Percentiles rank a stretch among this genome's conserved stretches.
Evolutionary conservation across 208 protist genomes (phyloP).

Genomic region (Acanthamoeba sp.): DNA sequence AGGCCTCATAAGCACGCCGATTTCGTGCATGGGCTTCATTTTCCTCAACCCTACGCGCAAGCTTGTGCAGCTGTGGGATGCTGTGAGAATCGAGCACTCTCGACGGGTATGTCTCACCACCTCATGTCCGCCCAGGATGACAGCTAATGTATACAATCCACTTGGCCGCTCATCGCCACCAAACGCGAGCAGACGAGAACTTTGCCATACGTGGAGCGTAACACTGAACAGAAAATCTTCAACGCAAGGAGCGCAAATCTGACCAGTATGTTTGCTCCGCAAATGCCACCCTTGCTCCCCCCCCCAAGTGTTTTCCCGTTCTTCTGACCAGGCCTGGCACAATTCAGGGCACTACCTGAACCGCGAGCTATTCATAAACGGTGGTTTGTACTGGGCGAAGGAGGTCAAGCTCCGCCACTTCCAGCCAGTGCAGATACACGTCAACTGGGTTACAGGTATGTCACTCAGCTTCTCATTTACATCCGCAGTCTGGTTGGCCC

Average conservation of each 20-base stretch:
- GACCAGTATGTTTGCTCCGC: not conserved
- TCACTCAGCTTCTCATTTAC: not conserved
- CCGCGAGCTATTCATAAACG: not conserved
- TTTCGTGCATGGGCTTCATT: not conserved
- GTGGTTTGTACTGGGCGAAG: not conserved
- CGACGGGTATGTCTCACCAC: not conserved
- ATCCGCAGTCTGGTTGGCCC: not conserved
- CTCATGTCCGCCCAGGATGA: too few relatives aligned
- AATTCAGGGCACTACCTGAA: conserved; percentile 19
- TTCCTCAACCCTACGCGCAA: not conserved
- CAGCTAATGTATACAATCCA: not conserved
- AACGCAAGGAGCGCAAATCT: not conserved
- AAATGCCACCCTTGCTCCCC: not conserved
- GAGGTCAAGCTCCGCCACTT: not conserved
- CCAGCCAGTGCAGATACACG: conserved; percentile 10
- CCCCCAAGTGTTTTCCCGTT: too few relatives aligned
- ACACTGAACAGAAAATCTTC: not conserved
- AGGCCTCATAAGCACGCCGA: not conserved
- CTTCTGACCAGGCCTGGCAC: too few relatives aligned
- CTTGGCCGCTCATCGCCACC: too few relatives aligned
- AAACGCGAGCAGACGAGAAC: not conserved
- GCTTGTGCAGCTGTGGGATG: not conserved
- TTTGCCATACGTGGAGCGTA: not conserved
- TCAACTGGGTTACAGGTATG: not conserved
- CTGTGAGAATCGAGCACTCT: not conserved